phyloP scores from a whole-genome alignment of 2,329 filamentous ascomycete species.

The Eutypella sp. region DNA sequence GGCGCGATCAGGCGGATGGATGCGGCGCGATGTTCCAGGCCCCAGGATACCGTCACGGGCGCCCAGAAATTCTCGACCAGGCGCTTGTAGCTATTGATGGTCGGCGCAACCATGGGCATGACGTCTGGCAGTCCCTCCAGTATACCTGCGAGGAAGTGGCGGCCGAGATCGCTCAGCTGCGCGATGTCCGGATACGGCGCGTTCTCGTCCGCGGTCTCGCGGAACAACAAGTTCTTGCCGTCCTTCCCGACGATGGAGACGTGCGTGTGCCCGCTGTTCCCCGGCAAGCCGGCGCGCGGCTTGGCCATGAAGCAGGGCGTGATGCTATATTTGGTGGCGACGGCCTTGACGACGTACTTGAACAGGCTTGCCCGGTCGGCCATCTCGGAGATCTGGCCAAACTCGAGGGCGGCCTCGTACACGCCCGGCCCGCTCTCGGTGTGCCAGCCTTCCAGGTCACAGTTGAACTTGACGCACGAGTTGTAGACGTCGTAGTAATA shows the following conservation, averaged over 20 bases:
- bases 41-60: conserved; percentile 95
- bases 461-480: conserved; percentile 63
- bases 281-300: conserved; percentile 81
- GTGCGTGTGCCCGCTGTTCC: conserved; percentile 95
- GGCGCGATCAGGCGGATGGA: conserved; percentile 87
- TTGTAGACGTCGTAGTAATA: conserved; percentile 78
- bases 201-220: conserved; percentile 65
- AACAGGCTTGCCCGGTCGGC: conserved; percentile 88
- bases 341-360: conserved; percentile 90
- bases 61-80: conserved; percentile 99
- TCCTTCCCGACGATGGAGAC: conserved; percentile 75
- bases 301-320: conserved; percentile 99
- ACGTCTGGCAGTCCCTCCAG: conserved; percentile 86
- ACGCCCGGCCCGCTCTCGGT: conserved; percentile 81
- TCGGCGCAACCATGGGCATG: conserved; percentile 93
- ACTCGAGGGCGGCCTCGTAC: conserved; percentile 91
- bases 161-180: conserved; percentile 78
- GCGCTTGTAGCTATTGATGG: conserved; percentile 96
- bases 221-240: conserved; percentile 80
- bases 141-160: conserved; percentile 88
- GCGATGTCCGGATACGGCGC: conserved; percentile 71
- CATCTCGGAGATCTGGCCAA: conserved; percentile 81
- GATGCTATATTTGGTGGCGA: conserved; percentile 82
- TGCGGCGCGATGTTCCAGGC: conserved; percentile 88
- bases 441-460: conserved; percentile 76